Evolutionary conservation across 1,139 yeast genomes (phyloP), one percentile per base, ranked within the genome.

Genomic region (Blastobotrys raffinosifermentans): DNA sequence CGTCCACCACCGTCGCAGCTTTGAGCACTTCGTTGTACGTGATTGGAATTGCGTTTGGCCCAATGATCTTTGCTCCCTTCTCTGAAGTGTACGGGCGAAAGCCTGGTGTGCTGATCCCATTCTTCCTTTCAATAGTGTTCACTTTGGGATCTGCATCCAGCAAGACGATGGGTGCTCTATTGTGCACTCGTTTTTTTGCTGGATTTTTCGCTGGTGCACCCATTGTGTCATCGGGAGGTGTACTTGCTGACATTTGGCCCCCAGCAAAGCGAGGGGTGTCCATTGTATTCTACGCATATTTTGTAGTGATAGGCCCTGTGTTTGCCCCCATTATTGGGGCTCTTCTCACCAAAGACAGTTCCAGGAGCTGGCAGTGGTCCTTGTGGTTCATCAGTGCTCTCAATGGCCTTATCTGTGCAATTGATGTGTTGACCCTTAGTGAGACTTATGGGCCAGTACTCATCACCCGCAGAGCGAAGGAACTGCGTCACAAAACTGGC

Each of bases 11-110:
- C 49, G 83, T 80, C 0, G 69, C 80, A 3, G 71, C 75, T 0
- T 61, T 82, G 34, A 70, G 82, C 0, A 79, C 83, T 13, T 71
- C 87, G 1, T 62, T 83, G 19, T 81, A 77, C 70, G 80, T 83
- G 26, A 61, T 82, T 46, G 91, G 94, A 1, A 69, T 82, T 50
- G 79, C 80, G n/a, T 63, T 75, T 23, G 94, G 94, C 3, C 94
- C 94, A 0, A 63, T 83, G 46, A 60, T 83, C 29, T 73, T 87
- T 67, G 85, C 89, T 3, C 94, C 95, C 3, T 60, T 84, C 27
- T 79, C 89, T n/a, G 94, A 84, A 56, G 75, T 80, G 45, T 73
- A 77, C 40, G 95, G 94, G 6, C 68, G 94, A 41, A 76, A 78
- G 50, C 64, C 76, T 2, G 85, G 85, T 1, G 83, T 79, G 49